phyloP scores from a whole-genome alignment of 108 stramenopile genomes.

The Nannochloropsis oceanica region DNA sequence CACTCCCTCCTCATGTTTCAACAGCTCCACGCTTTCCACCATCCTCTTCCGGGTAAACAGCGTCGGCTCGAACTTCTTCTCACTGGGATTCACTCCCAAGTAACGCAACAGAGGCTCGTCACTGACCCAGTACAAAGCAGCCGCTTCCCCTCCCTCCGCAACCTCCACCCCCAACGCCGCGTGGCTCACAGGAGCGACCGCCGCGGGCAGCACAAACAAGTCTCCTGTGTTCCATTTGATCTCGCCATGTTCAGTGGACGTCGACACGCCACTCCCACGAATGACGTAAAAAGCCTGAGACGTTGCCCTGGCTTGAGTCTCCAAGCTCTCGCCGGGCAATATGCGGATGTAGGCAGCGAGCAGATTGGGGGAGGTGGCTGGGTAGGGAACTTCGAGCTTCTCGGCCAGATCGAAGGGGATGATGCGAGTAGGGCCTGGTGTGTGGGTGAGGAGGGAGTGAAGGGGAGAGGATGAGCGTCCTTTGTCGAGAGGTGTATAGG shows the following conservation, averaged over 20 bases:
- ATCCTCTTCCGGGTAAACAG: constrained; percentile 2
- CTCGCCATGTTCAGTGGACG: neutral
- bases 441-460: neutral
- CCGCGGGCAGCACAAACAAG: constrained; percentile 19
- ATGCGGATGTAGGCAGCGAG: constrained; percentile 20
- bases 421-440: constrained; percentile 5
- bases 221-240: constrained; percentile 23
- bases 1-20: constrained; percentile 7
- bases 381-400: neutral
- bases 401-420: constrained; percentile 7
- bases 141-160: neutral
- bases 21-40: constrained; percentile 7
- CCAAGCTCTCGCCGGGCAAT: neutral
- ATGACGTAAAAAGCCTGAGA: constrained; percentile 33
- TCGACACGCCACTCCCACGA: constrained; percentile 1
- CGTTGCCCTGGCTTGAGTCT: constrained; percentile 10
- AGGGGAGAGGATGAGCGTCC: too few species aligned
- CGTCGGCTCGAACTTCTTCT: constrained; percentile 6
- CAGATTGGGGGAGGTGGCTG: constrained; percentile 26
- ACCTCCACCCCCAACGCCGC: neutral
- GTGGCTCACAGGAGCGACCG: neutral
- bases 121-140: constrained; percentile 27
- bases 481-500: too few species aligned
- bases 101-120: constrained; percentile 27
- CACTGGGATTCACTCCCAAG: constrained; percentile 12